phyloP scores from a whole-genome alignment of 2,329 filamentous ascomycete genomes.

The Diaporthe nobilis region DNA sequence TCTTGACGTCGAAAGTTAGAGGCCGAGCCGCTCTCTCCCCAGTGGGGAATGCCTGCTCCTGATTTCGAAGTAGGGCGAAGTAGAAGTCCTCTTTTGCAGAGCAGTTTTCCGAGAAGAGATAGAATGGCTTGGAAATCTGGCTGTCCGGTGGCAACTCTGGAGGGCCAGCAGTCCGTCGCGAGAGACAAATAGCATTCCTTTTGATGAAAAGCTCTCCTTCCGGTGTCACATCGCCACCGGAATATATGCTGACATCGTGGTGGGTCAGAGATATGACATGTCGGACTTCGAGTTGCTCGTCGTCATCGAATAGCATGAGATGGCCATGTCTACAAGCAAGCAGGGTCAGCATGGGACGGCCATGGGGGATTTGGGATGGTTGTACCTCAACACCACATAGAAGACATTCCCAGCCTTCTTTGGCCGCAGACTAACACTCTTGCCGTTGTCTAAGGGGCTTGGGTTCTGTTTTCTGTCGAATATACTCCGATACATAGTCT shows the following conservation, averaged over 20 bases:
- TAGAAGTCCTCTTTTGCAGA: conserved; percentile 99
- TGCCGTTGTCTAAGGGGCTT: conserved; percentile 63
- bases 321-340: conserved; percentile 81
- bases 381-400: conserved; percentile 88
- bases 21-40: conserved; percentile 75
- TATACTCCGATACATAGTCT: conserved; percentile 97
- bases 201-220: conserved; percentile 98
- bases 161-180: conserved; percentile 71
- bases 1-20: conserved; percentile 83
- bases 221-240: conserved; percentile 81
- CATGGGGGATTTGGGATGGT: conserved; percentile 28
- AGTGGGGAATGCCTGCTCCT: conserved; percentile 76
- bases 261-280: conserved; percentile 95
- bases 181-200: conserved; percentile 87
- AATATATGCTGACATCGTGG: conserved; percentile 88
- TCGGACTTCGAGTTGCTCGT: conserved; percentile 93
- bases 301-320: conserved; percentile 97
- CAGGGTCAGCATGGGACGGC: conserved; percentile 36
- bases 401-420: conserved; percentile 88
- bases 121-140: conserved; percentile 84
- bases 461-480: conserved; percentile 81
- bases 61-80: conserved; percentile 88
- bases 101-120: conserved; percentile 93
- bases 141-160: conserved; percentile 67
- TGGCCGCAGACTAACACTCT: conserved; percentile 65